These are phyloP conservation scores for Oryza rufipogon DNA, from an alignment of 176 grass and related monocot genomes.

Conservation along the genomic window DNA sequence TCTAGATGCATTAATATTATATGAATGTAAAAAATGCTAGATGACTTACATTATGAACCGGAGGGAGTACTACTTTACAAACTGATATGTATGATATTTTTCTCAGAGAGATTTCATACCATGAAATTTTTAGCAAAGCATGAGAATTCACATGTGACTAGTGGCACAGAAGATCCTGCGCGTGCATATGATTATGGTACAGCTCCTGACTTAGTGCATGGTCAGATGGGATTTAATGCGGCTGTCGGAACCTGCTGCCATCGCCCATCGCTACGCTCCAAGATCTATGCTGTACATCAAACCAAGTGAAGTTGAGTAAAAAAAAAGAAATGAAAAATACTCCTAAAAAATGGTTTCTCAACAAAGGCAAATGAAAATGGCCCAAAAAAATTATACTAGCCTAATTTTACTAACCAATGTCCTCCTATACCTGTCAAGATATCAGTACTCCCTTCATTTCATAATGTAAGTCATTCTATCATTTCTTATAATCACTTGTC, in stretches of 20 bases:
- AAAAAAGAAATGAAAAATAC: neutral
- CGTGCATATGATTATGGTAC: constrained; percentile 18
- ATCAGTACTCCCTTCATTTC: no score
- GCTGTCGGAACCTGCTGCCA: constrained; percentile 47
- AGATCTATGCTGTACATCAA: constrained; percentile 34
- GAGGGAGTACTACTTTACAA: no score
- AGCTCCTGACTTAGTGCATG: constrained; percentile 27
- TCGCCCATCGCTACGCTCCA: constrained; percentile 20
- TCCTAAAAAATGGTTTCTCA: no score
- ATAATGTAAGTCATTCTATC: no score
- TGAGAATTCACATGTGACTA: rapidly evolving
- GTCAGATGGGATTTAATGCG: constrained; percentile 50
- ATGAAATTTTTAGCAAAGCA: neutral
- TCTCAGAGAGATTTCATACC: no score
- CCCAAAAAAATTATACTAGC: no score
- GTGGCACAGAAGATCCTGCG: constrained; percentile 25
- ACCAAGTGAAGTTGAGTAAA: neutral
- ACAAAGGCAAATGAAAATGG: neutral
- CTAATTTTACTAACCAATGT: no score
- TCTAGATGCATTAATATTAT: no score
- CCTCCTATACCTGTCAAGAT: neutral
- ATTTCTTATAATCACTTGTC: no score
- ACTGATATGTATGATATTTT: no score
- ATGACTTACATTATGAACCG: no score
- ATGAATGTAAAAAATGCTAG: no score